These are phyloP conservation scores for Nematocida sp. DNA, from an alignment of 371 early-diverging fungal genomes.

Conservation along the genomic window DNA sequence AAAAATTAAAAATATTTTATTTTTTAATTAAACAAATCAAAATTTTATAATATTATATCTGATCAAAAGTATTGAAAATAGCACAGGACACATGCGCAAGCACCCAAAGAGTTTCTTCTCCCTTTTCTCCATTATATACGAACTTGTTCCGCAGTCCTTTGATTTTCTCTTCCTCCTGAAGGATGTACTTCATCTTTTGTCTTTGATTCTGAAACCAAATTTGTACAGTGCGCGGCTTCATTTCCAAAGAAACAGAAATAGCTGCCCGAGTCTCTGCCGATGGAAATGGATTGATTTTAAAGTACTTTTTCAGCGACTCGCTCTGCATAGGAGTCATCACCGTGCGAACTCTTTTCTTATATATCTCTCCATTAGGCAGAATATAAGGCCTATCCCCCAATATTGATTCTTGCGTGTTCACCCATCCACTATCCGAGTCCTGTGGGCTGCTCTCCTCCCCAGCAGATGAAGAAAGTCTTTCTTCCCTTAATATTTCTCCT, in stretches of 20 bases:
- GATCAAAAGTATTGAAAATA: conserved; percentile 30
- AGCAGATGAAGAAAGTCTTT: not conserved
- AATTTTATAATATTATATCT: not conserved
- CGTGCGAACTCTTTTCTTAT: conserved; percentile 60
- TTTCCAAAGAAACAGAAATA: conserved; percentile 53
- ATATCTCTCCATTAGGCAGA: conserved; percentile 42
- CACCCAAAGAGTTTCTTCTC: conserved; percentile 53
- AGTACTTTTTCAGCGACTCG: conserved; percentile 57
- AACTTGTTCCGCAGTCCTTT: conserved; percentile 18
- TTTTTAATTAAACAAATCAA: too few relatives aligned
- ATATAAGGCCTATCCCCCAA: conserved; percentile 52
- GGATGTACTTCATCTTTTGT: conserved; percentile 59
- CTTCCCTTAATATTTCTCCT: not conserved
- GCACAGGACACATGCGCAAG: conserved; percentile 49
- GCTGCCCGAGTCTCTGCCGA: conserved; percentile 58
- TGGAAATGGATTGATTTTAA: conserved; percentile 62
- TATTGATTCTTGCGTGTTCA: conserved; percentile 52
- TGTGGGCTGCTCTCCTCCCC: conserved; percentile 25
- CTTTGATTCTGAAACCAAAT: conserved; percentile 68
- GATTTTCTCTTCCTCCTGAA: conserved; percentile 47
- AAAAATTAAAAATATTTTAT: too few relatives aligned
- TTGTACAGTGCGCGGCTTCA: conserved; percentile 65
- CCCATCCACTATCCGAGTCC: conserved; percentile 8
- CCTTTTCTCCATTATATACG: conserved; percentile 34
- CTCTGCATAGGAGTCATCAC: conserved; percentile 58